Evolutionary conservation across 495 filamentous ascomycete genomes (phyloP).

Genomic region (Penicillium daleae): DNA sequence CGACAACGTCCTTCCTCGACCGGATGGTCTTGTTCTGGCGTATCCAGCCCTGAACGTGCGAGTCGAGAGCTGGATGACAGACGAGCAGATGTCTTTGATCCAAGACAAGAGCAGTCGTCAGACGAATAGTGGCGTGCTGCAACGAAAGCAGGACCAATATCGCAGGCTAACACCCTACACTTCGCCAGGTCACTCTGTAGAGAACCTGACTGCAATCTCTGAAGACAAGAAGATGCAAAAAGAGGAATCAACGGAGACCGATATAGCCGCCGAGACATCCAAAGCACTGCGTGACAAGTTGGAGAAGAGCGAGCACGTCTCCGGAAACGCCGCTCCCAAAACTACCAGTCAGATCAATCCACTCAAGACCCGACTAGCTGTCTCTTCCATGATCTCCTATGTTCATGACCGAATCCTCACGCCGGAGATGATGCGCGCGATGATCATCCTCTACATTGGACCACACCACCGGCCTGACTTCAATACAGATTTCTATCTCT

Average conservation of each 20-base stretch:
- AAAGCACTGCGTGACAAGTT: slow-evolving; percentile 35
- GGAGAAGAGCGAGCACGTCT: slow-evolving; percentile 27
- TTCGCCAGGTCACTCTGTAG: slow-evolving; percentile 69
- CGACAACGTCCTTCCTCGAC: slow-evolving; percentile 67
- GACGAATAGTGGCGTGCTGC: slow-evolving; percentile 75
- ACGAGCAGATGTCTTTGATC: slow-evolving; percentile 95
- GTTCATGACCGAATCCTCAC: slow-evolving; percentile 94
- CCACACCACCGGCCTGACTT: slow-evolving; percentile 93
- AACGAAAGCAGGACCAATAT: slow-evolving; percentile 76
- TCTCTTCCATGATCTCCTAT: slow-evolving; percentile 96
- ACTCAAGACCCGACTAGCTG: slow-evolving; percentile 85
- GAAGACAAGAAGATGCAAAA: slow-evolving; percentile 42
- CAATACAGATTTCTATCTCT: slow-evolving; percentile 84
- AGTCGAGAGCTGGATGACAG: slow-evolving; percentile 98
- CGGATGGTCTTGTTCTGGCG: slow-evolving; percentile 80
- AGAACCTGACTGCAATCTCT: slow-evolving; percentile 36
- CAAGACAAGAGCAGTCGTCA: slow-evolving; percentile 77
- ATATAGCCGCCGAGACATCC: slow-evolving; percentile 31
- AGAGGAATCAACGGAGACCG: slow-evolving; percentile 28
- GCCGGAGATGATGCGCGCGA: slow-evolving; percentile 98
- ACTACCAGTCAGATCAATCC: slow-evolving; percentile 61
- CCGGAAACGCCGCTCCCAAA: slow-evolving; percentile 38
- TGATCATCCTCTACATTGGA: slow-evolving; percentile 98
- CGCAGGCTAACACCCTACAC: slow-evolving; percentile 60
- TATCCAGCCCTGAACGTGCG: slow-evolving; percentile 94